Percentiles rank a stretch among this genome's conserved stretches.
Conservation (phyloP, 2,329 filamentous ascomycete species). For the Geosmithia morbida region DNA sequence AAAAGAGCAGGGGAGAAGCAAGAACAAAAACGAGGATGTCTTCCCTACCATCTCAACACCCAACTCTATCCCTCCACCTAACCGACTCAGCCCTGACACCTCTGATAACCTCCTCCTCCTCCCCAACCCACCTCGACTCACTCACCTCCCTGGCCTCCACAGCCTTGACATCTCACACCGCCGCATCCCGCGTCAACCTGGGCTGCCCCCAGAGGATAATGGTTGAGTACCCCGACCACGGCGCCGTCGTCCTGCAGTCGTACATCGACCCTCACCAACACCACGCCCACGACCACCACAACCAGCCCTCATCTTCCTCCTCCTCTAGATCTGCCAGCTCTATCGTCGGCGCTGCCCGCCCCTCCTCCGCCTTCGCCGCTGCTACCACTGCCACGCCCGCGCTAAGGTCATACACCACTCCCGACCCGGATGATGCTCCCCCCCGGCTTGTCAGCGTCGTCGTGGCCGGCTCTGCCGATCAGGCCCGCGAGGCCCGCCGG, state of each 20-base stretch:
- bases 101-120: constrained; percentile 37
- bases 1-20: too few relatives aligned
- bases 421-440: constrained; percentile 17
- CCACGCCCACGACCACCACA: constrained; percentile 1
- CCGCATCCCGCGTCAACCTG: constrained; percentile 35
- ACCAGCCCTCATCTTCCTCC: background rate
- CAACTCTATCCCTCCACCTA: constrained; percentile 38
- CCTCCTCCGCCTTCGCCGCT: background rate
- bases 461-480: constrained; percentile 31
- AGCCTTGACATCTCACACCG: constrained; percentile 36
- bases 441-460: constrained; percentile 42
- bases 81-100: constrained; percentile 41
- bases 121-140: constrained; percentile 27
- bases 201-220: constrained; percentile 41
- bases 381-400: background rate
- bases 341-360: background rate
- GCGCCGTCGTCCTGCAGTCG: constrained; percentile 27
- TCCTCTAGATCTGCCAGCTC: background rate
- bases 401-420: background rate
- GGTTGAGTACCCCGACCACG: constrained; percentile 35
- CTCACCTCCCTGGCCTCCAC: constrained; percentile 36
- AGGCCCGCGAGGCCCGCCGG: constrained; percentile 33
- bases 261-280: constrained; percentile 23
- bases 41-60: constrained; percentile 30
- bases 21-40: constrained; percentile 12